Base-by-base conservation (phyloP, 768 basidiomycete species). In the Mycena maculata region DNA sequence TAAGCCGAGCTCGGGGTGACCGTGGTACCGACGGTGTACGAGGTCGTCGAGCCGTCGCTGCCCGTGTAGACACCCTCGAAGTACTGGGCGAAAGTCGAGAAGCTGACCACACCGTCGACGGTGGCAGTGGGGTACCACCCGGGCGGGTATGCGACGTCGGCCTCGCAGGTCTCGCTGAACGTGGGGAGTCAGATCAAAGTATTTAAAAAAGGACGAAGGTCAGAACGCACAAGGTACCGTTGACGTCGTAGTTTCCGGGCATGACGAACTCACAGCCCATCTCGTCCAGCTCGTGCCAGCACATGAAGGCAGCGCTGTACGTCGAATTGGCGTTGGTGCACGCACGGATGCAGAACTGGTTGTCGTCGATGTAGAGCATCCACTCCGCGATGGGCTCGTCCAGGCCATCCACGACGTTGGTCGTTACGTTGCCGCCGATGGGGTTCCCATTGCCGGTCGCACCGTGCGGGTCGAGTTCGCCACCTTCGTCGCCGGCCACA, bases 261-360 rank as follows among this genome's bases (percentile, higher is more conserved):
- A 84, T 83, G 38, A 83, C 82, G 59, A 82, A 83, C 36, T 76
- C 71, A 60, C 83, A 84, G 23, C 83, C 82, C 77, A 83, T 80
- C 50, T 78, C 77, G 36, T 39, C 53, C 22, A 54, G 53, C 23
- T 54, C 52, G 13, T 54, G 23, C 52, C 52, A 54, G 36, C 52
- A 54, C 52, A 54, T 54, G 23, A 39, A 54, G 3, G 33, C 52
- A 5, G 52, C 52, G 15, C 22, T 25, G 36, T 38, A 58, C 10
- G 45, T 44, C n/a, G 77, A 72, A 71, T 84, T 83, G 49, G 81
- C 81, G 56, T 77, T 78, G 1, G 80, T 82, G 71, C 82, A 84
- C 7, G 82, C 78, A 28, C 82, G 80, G 48, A 84, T 39, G 63
- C 81, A 83, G 66, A 83, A 82, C 71, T 79, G 78, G 45, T 77